phyloP scores from a whole-genome alignment of 805 yeast species.

The Nakazawaea holstii region DNA sequence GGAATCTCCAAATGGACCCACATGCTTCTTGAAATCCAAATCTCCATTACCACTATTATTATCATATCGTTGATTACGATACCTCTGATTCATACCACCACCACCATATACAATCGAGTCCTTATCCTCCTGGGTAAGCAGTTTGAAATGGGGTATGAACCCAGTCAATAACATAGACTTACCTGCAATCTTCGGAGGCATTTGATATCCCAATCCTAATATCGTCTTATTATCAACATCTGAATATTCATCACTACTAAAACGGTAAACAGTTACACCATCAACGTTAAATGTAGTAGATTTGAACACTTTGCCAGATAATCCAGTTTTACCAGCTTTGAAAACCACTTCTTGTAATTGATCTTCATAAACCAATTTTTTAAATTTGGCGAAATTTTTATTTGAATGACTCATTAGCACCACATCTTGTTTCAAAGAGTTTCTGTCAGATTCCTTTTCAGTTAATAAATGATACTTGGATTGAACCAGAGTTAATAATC shows the following conservation, averaged over 20 bases:
- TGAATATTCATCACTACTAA: constrained; percentile 38
- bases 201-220: constrained; percentile 43
- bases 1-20: constrained; percentile 44
- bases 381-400: constrained; percentile 37
- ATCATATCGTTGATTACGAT: constrained; percentile 20
- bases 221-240: constrained; percentile 33
- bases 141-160: constrained; percentile 54
- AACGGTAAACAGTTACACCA: constrained; percentile 36
- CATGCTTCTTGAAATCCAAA: constrained; percentile 32
- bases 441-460: constrained; percentile 63
- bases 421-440: constrained; percentile 65
- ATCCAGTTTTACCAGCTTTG: constrained; percentile 44
- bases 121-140: constrained; percentile 64
- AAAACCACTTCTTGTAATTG: constrained; percentile 29
- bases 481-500: constrained; percentile 63
- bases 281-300: constrained; percentile 30
- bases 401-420: constrained; percentile 63
- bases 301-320: constrained; percentile 50
- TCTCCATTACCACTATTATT: constrained; percentile 20
- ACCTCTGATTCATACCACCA: constrained; percentile 27
- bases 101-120: constrained; percentile 50
- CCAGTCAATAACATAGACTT: constrained; percentile 87
- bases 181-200: constrained; percentile 55
- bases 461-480: constrained; percentile 58
- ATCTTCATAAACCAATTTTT: constrained; percentile 35